Conservation (phyloP, 2,329 filamentous ascomycete genomes). For the Xylaria digitata region DNA sequence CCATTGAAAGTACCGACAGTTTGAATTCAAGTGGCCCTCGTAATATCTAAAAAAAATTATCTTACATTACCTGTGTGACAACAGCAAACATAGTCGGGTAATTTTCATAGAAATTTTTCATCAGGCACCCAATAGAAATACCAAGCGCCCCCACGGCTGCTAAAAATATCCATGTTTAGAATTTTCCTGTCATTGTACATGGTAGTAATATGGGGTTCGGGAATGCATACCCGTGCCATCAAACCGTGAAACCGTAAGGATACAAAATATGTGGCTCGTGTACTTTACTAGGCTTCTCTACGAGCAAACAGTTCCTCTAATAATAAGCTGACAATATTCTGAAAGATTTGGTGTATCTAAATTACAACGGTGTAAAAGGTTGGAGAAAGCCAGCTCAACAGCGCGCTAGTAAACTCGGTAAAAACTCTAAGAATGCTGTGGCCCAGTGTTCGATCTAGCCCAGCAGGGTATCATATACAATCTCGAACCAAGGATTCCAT, state of each 20-base stretch:
- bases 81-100: neutral
- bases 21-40: no score
- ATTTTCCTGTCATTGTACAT: neutral
- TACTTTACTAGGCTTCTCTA: no score
- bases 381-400: neutral
- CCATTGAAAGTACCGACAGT: no score
- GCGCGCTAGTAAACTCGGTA: no score
- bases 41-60: no score
- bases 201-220: neutral
- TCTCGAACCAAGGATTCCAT: neutral
- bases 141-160: neutral
- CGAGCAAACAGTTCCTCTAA: no score
- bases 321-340: no score
- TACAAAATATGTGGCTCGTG: neutral
- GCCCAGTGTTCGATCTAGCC: no score
- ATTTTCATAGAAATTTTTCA: neutral
- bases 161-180: neutral
- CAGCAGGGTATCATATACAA: neutral
- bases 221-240: neutral
- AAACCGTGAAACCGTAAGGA: neutral
- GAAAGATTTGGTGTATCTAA: no score
- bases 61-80: neutral
- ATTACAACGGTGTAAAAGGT: neutral
- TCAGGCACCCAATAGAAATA: neutral
- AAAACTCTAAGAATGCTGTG: neutral